phyloP scores from a whole-genome alignment of 352 stramenopile genomes.

The Globisporangium paddicum region DNA sequence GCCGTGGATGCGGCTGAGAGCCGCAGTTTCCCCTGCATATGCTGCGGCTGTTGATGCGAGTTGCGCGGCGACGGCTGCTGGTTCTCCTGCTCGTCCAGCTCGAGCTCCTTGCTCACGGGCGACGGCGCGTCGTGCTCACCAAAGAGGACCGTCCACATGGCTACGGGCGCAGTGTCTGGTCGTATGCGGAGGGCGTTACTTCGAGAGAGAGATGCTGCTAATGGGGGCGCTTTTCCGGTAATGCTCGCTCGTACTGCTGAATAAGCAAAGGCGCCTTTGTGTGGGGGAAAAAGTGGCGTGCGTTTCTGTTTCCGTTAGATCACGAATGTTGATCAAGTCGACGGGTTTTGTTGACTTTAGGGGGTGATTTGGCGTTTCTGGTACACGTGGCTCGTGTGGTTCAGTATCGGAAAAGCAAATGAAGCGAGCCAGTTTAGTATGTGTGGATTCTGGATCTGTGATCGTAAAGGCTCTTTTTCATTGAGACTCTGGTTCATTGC shows the following conservation, averaged over 20 bases:
- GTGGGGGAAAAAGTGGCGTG: background rate
- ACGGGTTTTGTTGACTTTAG: background rate
- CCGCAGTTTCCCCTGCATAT: constrained; percentile 5
- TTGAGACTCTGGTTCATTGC: background rate
- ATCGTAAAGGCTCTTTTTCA: too few relatives aligned
- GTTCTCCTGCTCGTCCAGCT: constrained; percentile 14
- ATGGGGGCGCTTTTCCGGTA: background rate
- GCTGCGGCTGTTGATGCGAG: background rate
- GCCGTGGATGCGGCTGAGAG: constrained; percentile 15
- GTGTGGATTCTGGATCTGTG: background rate
- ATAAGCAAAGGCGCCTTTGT: background rate
- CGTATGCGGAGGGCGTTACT: background rate
- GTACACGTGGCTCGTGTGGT: background rate
- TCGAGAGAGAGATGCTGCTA: background rate
- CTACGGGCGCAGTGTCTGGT: background rate
- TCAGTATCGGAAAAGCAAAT: background rate
- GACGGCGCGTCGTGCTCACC: constrained; percentile 35
- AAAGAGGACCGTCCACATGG: constrained; percentile 64
- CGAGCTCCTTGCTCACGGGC: constrained; percentile 4
- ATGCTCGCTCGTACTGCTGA: background rate
- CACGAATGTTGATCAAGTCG: background rate
- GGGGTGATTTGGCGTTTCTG: background rate
- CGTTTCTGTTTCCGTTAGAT: background rate
- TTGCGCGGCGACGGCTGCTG: constrained; percentile 12
- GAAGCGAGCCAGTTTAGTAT: background rate